phyloP scores from a whole-genome alignment of 2,329 filamentous ascomycete species.

The Rutstroemia sp. region DNA sequence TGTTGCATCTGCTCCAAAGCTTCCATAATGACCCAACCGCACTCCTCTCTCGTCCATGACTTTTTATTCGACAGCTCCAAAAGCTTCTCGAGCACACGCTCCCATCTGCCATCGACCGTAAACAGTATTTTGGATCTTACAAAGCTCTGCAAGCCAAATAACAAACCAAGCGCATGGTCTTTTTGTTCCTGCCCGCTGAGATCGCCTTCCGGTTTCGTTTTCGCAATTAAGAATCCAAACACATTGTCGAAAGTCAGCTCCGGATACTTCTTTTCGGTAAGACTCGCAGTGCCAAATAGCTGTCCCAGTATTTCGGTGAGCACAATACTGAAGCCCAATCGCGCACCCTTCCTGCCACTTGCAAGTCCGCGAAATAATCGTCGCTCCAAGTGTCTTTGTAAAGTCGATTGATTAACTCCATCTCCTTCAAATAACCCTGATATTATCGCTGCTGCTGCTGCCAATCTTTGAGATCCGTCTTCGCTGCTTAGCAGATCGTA shows the following conservation, averaged over 20 bases:
- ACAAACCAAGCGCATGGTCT: conserved; percentile 74
- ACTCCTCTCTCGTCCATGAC: conserved; percentile 83
- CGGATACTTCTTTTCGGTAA: conserved; percentile 40
- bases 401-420: conserved; percentile 43
- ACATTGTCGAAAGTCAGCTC: conserved; percentile 52
- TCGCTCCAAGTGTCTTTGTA: conserved; percentile 53
- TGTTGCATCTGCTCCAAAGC: conserved; percentile 56
- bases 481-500: conserved; percentile 57
- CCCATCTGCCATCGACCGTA: conserved; percentile 50
- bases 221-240: conserved; percentile 45
- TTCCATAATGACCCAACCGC: conserved; percentile 73
- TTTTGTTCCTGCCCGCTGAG: conserved; percentile 67
- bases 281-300: conserved; percentile 48
- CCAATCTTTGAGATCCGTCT: conserved; percentile 46
- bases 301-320: conserved; percentile 73
- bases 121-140: conserved; percentile 72
- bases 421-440: conserved; percentile 45
- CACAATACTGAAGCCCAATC: conserved; percentile 83
- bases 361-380: conserved; percentile 81
- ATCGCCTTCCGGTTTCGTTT: conserved; percentile 46
- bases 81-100: conserved; percentile 62
- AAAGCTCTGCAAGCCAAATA: conserved; percentile 84
- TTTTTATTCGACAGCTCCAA: conserved; percentile 72
- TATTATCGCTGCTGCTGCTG: conserved; percentile 51
- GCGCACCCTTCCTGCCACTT: conserved; percentile 80